These are phyloP conservation scores for Mariannaea sp. DNA, from an alignment of 2,329 filamentous ascomycete genomes.

Conservation along the genomic window DNA sequence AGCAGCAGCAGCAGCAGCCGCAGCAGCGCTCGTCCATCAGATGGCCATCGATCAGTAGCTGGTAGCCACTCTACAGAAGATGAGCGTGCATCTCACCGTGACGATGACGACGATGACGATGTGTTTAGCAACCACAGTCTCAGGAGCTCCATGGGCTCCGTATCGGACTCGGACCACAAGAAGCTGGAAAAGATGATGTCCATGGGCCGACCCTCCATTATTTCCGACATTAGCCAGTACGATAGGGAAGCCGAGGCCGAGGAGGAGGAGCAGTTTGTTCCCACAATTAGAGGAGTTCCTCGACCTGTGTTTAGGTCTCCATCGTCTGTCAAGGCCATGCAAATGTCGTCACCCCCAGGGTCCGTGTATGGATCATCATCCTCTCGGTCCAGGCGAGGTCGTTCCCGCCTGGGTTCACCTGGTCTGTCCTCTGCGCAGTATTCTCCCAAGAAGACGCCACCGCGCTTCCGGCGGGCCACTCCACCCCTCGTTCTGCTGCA, in stretches of 20 bases:
- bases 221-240: slow-evolving; percentile 58
- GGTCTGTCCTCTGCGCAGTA: slow-evolving; percentile 56
- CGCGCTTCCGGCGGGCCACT: slow-evolving; percentile 60
- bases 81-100: slow-evolving; percentile 52
- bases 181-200: slow-evolving; percentile 43
- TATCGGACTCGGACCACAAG: slow-evolving; percentile 45
- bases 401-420: slow-evolving; percentile 62
- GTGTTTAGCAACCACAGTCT: slow-evolving; percentile 64
- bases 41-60: slow-evolving; percentile 31
- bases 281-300: slow-evolving; percentile 61
- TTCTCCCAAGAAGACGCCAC: slow-evolving; percentile 62
- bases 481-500: slow-evolving; percentile 78
- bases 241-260: no score
- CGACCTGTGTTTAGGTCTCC: slow-evolving; percentile 71
- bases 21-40: slow-evolving; percentile 33
- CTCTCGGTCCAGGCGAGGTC: slow-evolving; percentile 57
- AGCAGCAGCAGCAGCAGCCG: no score
- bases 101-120: slow-evolving; percentile 57
- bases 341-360: slow-evolving; percentile 70
- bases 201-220: slow-evolving; percentile 44
- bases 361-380: slow-evolving; percentile 64
- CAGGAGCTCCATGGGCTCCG: slow-evolving; percentile 61
- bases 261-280: slow-evolving; percentile 55
- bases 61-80: slow-evolving; percentile 27
- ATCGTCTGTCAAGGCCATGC: slow-evolving; percentile 70